Evolutionary conservation across 1,139 yeast genomes (phyloP), one percentile per base, ranked within the genome.

Genomic region (Saccharomyces hybrid): DNA sequence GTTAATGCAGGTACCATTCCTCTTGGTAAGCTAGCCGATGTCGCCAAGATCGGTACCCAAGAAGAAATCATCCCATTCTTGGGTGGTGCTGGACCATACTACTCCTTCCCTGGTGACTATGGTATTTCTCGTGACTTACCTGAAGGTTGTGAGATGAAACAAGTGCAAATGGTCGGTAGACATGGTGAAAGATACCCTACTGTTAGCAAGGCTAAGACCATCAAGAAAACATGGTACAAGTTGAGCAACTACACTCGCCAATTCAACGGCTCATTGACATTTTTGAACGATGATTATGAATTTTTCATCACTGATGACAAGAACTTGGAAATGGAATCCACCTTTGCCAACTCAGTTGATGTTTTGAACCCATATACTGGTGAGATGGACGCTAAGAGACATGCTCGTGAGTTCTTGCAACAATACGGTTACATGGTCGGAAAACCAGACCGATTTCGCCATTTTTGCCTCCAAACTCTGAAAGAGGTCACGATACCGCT

Each of bases 131-230:
- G 47, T 16, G 56, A 52, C 7, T 48, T 56, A n/a, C 65, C 65
- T 16, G 60, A 60, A n/a, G 75, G 75, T 51, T 80, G 88, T 64
- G 67, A 72, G 8, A 75, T 84, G 51, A 84, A 82, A 58, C 90
- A 84, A 67, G 87, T 84, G 11, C 83, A 82, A 60, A 69, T 82
- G 58, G 71, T 81, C 52, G 75, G 79, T 56, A 79, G 95, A 67
- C 93, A 86, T 63, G 93, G 93, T 26, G 91, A 84, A 65, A 73
- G 93, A 62, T 86, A 76, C 67, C 89, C 89, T 28, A 71, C 75
- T 3, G 63, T 64, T 12, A 59, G 64, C 29, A 62, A 66, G n/a
- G 78, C 77, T 47, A 58, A 53, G 4, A 47, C 51, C 1, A 46
- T 64, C 16, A 47, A 49, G 21, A 29, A 41, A 2, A 50, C 64